Evolutionary conservation across 768 basidiomycete species (phyloP).

Genomic region (Epithele typhae): DNA sequence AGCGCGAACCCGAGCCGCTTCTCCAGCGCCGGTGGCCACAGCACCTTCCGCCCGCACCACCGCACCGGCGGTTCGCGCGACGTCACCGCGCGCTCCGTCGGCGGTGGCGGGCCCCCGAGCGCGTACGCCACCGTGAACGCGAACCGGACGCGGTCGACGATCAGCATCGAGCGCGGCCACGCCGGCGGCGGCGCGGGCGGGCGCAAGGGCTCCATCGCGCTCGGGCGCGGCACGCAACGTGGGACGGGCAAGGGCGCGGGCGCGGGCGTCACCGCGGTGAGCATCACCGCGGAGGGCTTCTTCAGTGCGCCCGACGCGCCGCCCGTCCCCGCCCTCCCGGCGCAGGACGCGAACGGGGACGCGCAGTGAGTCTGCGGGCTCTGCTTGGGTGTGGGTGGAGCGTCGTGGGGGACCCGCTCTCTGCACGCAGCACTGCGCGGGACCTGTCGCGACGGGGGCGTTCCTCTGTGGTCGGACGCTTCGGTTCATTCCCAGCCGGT

Average conservation of each 20-base stretch:
- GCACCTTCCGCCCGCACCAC: constrained; percentile 12
- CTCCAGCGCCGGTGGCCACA: neutral
- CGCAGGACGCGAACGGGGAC: constrained; percentile 6
- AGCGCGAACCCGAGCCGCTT: neutral
- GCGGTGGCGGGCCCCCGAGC: constrained; percentile 21
- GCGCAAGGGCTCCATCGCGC: constrained; percentile 55
- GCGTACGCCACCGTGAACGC: constrained; percentile 36
- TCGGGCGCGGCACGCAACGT: constrained; percentile 57
- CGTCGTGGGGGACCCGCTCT: no score
- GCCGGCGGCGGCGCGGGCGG: constrained; percentile 20
- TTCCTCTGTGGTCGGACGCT: no score
- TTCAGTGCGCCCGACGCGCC: constrained; percentile 53
- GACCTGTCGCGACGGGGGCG: no score
- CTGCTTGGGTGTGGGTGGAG: no score
- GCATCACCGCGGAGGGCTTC: constrained; percentile 75
- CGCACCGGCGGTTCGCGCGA: constrained; percentile 20
- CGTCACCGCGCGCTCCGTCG: constrained; percentile 26
- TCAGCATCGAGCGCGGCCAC: constrained; percentile 55
- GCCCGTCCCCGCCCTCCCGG: constrained; percentile 23
- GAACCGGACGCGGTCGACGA: constrained; percentile 47
- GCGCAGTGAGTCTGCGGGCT: no score
- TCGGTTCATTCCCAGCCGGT: no score
- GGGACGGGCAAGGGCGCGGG: constrained; percentile 63
- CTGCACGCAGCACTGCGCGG: no score
- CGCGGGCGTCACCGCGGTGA: constrained; percentile 70